Evolutionary conservation across 306 rosid species (phyloP).

Genomic region (Cicer yamashitae): DNA sequence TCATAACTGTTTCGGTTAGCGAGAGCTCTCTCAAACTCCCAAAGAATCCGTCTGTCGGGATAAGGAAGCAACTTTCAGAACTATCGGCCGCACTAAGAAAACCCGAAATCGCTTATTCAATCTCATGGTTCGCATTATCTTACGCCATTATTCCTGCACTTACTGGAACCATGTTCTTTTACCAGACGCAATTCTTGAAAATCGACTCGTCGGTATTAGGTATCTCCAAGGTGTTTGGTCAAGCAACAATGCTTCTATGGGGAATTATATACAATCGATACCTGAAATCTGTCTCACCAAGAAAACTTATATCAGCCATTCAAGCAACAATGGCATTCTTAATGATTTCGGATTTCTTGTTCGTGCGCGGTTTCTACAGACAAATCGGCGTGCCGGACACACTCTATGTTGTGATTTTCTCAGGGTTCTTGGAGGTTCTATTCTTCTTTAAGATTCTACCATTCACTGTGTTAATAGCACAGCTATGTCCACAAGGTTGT

Average conservation of each 20-base stretch:
- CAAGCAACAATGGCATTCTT: conserved; percentile 71
- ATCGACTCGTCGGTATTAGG: conserved; percentile 76
- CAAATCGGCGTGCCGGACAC: conserved; percentile 75
- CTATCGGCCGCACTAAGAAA: conserved; percentile 61
- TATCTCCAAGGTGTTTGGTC: conserved; percentile 87
- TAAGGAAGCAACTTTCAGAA: conserved; percentile 67
- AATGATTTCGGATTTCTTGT: conserved; percentile 86
- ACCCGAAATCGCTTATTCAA: conserved; percentile 71
- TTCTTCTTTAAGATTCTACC: conserved; percentile 83
- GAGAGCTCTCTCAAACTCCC: conserved; percentile 80
- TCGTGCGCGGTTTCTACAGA: conserved; percentile 67
- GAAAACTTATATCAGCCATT: conserved; percentile 74
- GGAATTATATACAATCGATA: conserved; percentile 65
- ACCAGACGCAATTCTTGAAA: conserved; percentile 75
- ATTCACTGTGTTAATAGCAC: conserved; percentile 73
- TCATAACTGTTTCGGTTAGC: conserved; percentile 57
- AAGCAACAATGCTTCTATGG: conserved; percentile 86
- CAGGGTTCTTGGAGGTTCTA: conserved; percentile 80
- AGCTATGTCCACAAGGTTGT: conserved; percentile 83
- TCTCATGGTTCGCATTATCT: conserved; percentile 88
- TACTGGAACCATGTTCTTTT: conserved; percentile 95
- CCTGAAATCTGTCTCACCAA: conserved; percentile 66
- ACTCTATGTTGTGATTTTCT: conserved; percentile 72
- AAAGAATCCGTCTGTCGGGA: conserved; percentile 57
- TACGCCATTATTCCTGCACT: conserved; percentile 80